phyloP scores from a whole-genome alignment of 2,329 filamentous ascomycete genomes.

The Sclerotinia subarctica region DNA sequence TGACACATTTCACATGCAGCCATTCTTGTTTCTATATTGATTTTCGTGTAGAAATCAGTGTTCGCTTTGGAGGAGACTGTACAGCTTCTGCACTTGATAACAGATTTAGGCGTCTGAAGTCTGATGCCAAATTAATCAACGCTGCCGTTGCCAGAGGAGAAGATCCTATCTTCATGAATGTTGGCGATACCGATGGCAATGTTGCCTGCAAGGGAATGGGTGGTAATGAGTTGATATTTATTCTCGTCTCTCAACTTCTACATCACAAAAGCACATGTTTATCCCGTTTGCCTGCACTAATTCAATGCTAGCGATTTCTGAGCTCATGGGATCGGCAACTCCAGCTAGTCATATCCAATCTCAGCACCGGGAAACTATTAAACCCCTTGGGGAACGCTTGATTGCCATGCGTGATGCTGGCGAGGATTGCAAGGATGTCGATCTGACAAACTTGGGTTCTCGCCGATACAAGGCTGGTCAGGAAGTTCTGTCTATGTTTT shows the following conservation, averaged over 20 bases:
- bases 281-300: background rate
- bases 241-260: conserved; percentile 14
- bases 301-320: background rate
- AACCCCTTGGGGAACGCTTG: conserved; percentile 14
- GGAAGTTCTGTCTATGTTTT: conserved; percentile 15
- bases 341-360: conserved; percentile 8
- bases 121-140: conserved; percentile 41
- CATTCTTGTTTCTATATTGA: conserved; percentile 27
- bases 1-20: background rate
- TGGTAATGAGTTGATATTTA: conserved; percentile 20
- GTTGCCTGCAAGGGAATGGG: conserved; percentile 12
- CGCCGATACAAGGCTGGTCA: conserved; percentile 19
- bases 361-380: conserved; percentile 10
- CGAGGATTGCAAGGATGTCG: conserved; percentile 14
- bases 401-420: conserved; percentile 11
- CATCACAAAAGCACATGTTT: conserved; percentile 15
- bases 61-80: conserved; percentile 38
- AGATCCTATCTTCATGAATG: conserved; percentile 40
- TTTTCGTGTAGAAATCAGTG: conserved; percentile 26
- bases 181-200: conserved; percentile 27
- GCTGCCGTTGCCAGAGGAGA: conserved; percentile 34
- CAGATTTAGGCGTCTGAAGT: conserved; percentile 42
- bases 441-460: conserved; percentile 10
- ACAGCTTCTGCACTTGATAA: conserved; percentile 41
- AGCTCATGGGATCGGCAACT: conserved; percentile 7